Percentiles rank a stretch among this genome's conserved stretches.
Evolutionary conservation across 306 rosid species (phyloP).

Genomic region (Glycine soja): DNA sequence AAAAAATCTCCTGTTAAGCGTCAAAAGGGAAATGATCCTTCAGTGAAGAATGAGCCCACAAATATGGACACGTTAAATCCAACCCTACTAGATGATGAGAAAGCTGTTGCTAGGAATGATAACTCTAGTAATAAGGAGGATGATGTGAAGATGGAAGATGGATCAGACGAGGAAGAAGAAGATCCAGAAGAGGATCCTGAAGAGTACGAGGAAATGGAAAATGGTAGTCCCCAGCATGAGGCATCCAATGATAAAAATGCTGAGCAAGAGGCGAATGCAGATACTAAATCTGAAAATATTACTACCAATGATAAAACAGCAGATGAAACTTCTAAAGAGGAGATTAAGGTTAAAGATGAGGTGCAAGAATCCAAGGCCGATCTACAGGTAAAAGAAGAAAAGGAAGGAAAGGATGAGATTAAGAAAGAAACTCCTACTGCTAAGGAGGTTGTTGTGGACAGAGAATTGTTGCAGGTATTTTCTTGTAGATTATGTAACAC

Average conservation of each 20-base stretch:
- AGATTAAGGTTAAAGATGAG: slow-evolving; percentile 51
- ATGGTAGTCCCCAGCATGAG: slow-evolving; percentile 58
- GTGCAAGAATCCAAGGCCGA: slow-evolving; percentile 57
- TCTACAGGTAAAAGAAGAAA: slow-evolving; percentile 49
- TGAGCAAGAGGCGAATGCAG: slow-evolving; percentile 50
- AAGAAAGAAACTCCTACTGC: slow-evolving; percentile 59
- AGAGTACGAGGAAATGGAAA: slow-evolving; percentile 80
- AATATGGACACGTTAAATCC: slow-evolving; percentile 52
- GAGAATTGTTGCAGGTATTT: slow-evolving; percentile 82
- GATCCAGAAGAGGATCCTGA: slow-evolving; percentile 93
- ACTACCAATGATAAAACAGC: slow-evolving; percentile 51
- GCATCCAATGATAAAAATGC: slow-evolving; percentile 55
- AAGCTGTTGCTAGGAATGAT: slow-evolving; percentile 52
- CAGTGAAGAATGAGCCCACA: slow-evolving; percentile 57
- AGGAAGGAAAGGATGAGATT: slow-evolving; percentile 57
- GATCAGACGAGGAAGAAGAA: slow-evolving; percentile 68
- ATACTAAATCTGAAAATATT: slow-evolving; percentile 55
- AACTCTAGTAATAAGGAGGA: slow-evolving; percentile 51
- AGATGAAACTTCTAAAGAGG: slow-evolving; percentile 54
- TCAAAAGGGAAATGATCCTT: slow-evolving; percentile 58
- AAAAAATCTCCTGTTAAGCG: slow-evolving; percentile 65
- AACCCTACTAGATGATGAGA: slow-evolving; percentile 56
- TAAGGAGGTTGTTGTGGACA: slow-evolving; percentile 70
- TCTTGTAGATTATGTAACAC: slow-evolving; percentile 1
- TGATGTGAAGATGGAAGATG: slow-evolving; percentile 74